A percentile compares a stretch with the other conserved stretches of the same genome.
These are phyloP conservation scores for Galerina sulciceps DNA, from an alignment of 768 basidiomycete species.

Conservation along the genomic window DNA sequence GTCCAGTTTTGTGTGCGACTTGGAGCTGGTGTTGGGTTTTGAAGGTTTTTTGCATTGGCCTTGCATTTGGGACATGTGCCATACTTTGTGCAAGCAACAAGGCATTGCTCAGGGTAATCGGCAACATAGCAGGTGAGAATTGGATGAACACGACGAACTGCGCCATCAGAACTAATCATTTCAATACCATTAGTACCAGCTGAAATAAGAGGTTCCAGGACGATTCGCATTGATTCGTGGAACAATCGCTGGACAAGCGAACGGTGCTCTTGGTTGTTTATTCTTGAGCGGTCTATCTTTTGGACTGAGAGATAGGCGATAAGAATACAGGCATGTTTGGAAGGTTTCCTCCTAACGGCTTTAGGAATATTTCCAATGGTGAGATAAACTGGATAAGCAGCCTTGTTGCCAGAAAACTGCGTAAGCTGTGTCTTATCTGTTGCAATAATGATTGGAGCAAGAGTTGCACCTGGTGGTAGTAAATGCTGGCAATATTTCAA, in stretches of 20 bases:
- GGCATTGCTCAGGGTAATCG: slow-evolving; percentile 45
- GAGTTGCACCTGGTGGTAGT: slow-evolving; percentile 16
- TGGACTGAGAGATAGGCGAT: slow-evolving; percentile 44
- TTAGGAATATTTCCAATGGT: slow-evolving; percentile 43
- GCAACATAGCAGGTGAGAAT: slow-evolving; percentile 23
- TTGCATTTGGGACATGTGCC: slow-evolving; percentile 25
- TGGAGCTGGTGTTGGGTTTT: not conserved
- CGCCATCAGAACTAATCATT: slow-evolving; percentile 37
- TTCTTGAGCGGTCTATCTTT: slow-evolving; percentile 26
- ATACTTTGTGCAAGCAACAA: slow-evolving; percentile 32
- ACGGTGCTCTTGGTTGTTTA: slow-evolving; percentile 8
- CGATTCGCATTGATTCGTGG: slow-evolving; percentile 34
- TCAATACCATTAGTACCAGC: slow-evolving; percentile 37
- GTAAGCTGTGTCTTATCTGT: slow-evolving; percentile 37
- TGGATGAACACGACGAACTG: slow-evolving; percentile 23
- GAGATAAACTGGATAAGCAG: slow-evolving; percentile 45
- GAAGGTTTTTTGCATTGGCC: slow-evolving; percentile 8
- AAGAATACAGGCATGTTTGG: slow-evolving; percentile 35
- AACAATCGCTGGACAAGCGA: slow-evolving; percentile 32
- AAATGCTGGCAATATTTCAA: not conserved
- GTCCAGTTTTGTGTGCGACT: slow-evolving; percentile 15
- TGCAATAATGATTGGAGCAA: slow-evolving; percentile 43
- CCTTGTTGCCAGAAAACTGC: slow-evolving; percentile 37
- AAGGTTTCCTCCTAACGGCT: slow-evolving; percentile 33
- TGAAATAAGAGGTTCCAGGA: slow-evolving; percentile 35